A percentile compares a stretch with the other conserved stretches of the same genome.
phyloP scores from a whole-genome alignment of 345 rosid genomes.

The Angophora floribunda region DNA sequence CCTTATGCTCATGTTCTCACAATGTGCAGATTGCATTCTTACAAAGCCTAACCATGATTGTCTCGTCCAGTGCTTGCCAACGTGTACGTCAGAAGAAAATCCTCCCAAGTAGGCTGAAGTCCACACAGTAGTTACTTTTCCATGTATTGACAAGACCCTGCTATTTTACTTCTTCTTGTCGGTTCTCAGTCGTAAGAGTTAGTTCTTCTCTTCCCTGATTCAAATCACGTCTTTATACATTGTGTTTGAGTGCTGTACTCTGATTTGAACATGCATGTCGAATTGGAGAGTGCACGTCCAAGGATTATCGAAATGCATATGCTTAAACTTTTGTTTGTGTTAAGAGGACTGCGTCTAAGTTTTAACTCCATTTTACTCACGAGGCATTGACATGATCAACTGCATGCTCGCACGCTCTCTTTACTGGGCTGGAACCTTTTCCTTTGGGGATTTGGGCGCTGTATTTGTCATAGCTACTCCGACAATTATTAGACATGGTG shows the following conservation, averaged over 20 bases:
- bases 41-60: constrained; percentile 78
- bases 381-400: not conserved
- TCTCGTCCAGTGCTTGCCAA: constrained; percentile 81
- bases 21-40: constrained; percentile 67
- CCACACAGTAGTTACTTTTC: not conserved
- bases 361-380: not conserved
- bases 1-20: not conserved
- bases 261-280: not conserved
- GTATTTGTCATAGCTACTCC: not conserved
- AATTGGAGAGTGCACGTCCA: not conserved
- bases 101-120: constrained; percentile 63
- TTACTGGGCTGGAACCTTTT: not conserved
- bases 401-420: not conserved
- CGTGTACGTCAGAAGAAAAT: constrained; percentile 59
- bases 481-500: not conserved
- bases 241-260: not conserved
- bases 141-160: not conserved
- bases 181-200: not conserved
- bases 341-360: not conserved
- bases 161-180: not conserved
- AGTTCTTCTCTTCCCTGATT: not conserved
- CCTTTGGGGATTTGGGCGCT: not conserved
- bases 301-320: not conserved
- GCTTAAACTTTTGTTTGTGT: not conserved
- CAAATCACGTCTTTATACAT: not conserved